Conservation (phyloP, 305 asterid species). For the Galium porrigens region DNA sequence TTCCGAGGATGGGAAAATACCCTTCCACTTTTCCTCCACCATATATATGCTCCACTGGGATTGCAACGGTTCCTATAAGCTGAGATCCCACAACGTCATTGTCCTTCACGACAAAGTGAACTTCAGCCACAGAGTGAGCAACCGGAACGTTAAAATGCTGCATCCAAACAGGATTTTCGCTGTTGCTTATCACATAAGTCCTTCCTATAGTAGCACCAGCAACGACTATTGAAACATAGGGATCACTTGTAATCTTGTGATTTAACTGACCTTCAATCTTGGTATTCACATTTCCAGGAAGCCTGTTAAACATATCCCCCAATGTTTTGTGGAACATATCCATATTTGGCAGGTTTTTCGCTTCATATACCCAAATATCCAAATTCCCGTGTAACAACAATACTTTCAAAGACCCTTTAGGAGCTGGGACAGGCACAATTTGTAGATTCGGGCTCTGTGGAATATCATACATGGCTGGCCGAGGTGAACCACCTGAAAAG, state of each 20-base stretch:
- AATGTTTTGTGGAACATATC: conserved; percentile 92
- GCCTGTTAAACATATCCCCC: conserved; percentile 70
- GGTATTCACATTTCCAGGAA: conserved; percentile 55
- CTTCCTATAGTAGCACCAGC: conserved; percentile 66
- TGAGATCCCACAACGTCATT: conserved; percentile 84
- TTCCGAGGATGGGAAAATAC: conserved; percentile 55
- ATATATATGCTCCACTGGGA: conserved; percentile 70
- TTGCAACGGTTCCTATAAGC: conserved; percentile 68
- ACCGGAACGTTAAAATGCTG: conserved; percentile 76
- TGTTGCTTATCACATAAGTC: conserved; percentile 72
- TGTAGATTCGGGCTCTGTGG: conserved; percentile 32
- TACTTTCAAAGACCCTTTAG: conserved; percentile 47
- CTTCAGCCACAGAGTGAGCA: conserved; percentile 78
- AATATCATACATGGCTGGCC: conserved; percentile 18
- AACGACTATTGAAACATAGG: conserved; percentile 58
- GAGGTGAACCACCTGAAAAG: conserved; percentile 33
- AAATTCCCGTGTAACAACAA: conserved; percentile 83
- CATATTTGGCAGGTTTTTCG: conserved; percentile 97
- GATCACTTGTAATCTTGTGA: conserved; percentile 82
- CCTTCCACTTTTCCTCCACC: conserved; percentile 62
- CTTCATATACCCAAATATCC: conserved; percentile 72
- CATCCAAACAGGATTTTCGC: conserved; percentile 83
- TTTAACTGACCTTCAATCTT: conserved; percentile 67
- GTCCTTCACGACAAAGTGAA: conserved; percentile 79
- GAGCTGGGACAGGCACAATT: conserved; percentile 44